Base-by-base conservation (phyloP, 208 protist species). In the Leishmania major region DNA sequence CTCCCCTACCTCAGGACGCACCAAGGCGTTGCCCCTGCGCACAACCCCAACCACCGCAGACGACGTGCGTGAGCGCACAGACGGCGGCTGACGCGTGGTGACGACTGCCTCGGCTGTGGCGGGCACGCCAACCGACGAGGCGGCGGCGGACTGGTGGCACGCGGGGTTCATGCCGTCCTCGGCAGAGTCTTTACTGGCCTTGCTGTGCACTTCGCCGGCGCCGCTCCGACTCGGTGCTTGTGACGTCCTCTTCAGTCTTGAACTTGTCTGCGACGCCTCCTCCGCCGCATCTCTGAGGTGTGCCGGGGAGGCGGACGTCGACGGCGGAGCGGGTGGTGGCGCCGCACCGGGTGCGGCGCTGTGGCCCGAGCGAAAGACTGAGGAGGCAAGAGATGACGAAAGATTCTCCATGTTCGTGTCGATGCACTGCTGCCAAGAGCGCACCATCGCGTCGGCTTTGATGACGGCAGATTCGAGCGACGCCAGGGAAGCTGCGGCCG, bases 301-400 rank as follows among this genome's bases (percentile, higher is more conserved):
- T 1, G 31, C n/a, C 10, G 25, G n/a, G 7, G 69, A 53, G 31
- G 69, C 69, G 69, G 22, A 51, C 22, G 40, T 10, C 40, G 40
- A 43, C 47, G 8, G 40, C 60, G 64, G 31, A 17, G 77, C 45
- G 11, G 15, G 35, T 51, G 47, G 19, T 13, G 47, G 53, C 17
- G 31, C 40, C 25, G 6, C 76, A 43, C 43, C 15, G 8, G 6
- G 43, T 49, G 69, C 43, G 35, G 76, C 64, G 77, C 77, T 70
- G 47, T 31, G 51, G 73, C 17, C 19, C 17, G 25, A 35, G 73
- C 73, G 73, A 35, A 31, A 31, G 35, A 25, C 55, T 17, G 51
- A 66, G 74, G 74, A 78, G 25, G 55, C 31, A 37, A 51, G 74
- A 37, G 74, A 78, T 47, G 55, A 37, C 53, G 74, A 40, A 3